Percentiles rank a stretch among this genome's conserved stretches.
Conservation (phyloP, 768 basidiomycete genomes). For the Termitomyces sp. region DNA sequence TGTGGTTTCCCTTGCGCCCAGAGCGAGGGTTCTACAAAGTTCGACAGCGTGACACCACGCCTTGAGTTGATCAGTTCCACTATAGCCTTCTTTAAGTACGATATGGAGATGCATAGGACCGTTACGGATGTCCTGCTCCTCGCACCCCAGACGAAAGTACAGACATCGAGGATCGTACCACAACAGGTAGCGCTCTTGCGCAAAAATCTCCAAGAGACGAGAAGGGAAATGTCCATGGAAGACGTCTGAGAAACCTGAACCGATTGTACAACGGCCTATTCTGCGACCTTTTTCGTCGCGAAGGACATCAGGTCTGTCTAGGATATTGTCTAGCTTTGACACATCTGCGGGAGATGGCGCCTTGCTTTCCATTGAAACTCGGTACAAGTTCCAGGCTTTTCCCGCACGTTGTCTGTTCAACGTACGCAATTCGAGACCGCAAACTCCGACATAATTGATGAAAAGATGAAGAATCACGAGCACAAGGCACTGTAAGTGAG, state of each 20-base stretch:
- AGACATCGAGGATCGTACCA: conserved; percentile 38
- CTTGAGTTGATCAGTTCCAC: conserved; percentile 42
- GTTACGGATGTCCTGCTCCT: conserved; percentile 10
- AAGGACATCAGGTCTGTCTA: conserved; percentile 32
- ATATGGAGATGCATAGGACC: conserved; percentile 31
- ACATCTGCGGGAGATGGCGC: conserved; percentile 30
- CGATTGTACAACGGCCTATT: conserved; percentile 45
- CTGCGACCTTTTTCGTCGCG: conserved; percentile 28
- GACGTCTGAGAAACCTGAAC: conserved; percentile 36
- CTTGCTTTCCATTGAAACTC: conserved; percentile 13
- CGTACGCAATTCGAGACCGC: conserved; percentile 48
- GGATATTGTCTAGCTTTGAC: conserved; percentile 37
- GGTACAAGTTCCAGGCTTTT: conserved; percentile 45
- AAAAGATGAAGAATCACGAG: conserved; percentile 49
- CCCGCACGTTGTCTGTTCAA: conserved; percentile 55
- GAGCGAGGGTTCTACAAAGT: conserved; percentile 18
- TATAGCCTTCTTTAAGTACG: conserved; percentile 46
- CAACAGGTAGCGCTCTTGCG: conserved; percentile 43
- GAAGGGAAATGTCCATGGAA: conserved; percentile 20
- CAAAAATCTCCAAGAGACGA: conserved; percentile 33
- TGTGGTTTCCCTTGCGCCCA: neutral
- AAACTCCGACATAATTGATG: conserved; percentile 57
- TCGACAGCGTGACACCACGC: conserved; percentile 49
- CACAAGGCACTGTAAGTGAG: conserved; percentile 45
- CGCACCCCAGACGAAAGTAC: conserved; percentile 1